Percentiles rank a stretch among this genome's conserved stretches.
Evolutionary conservation across 1,284 basidiomycete genomes (phyloP).

Genomic region (Rhodofomes roseus): DNA sequence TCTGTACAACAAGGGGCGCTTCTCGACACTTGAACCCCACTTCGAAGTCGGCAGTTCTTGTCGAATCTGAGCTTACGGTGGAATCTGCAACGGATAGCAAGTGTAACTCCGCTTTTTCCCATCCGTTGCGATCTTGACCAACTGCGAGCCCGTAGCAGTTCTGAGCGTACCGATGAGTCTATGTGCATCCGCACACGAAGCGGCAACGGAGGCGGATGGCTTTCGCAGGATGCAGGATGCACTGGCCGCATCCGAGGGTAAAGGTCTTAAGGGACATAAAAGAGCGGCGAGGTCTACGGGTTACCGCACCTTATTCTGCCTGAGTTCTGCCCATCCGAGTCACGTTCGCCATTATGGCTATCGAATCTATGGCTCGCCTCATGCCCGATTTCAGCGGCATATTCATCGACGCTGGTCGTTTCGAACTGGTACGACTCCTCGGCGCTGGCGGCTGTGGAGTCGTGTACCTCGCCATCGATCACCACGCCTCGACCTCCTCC

Average conservation of each 20-base stretch:
- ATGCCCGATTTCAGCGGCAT: conserved; percentile 42
- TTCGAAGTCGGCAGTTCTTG: neutral
- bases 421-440: conserved; percentile 66
- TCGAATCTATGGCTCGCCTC: neutral
- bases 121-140: neutral
- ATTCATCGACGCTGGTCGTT: conserved; percentile 71
- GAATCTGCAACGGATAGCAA: neutral
- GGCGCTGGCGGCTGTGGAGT: conserved; percentile 92
- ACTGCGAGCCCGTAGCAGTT: neutral
- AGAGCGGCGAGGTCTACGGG: neutral
- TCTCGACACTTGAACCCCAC: neutral
- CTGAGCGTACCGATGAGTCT: neutral
- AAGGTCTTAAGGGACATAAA: neutral
- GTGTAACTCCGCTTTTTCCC: neutral
- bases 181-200: neutral
- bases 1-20: neutral
- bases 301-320: neutral
- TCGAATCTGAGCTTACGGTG: neutral
- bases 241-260: neutral
- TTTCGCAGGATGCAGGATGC: neutral
- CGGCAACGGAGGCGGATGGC: neutral
- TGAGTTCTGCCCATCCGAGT: neutral
- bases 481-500: conserved; percentile 19
- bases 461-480: conserved; percentile 83
- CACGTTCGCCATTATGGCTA: neutral